phyloP scores from a whole-genome alignment of 768 basidiomycete species.

The Psilocybe sp. region DNA sequence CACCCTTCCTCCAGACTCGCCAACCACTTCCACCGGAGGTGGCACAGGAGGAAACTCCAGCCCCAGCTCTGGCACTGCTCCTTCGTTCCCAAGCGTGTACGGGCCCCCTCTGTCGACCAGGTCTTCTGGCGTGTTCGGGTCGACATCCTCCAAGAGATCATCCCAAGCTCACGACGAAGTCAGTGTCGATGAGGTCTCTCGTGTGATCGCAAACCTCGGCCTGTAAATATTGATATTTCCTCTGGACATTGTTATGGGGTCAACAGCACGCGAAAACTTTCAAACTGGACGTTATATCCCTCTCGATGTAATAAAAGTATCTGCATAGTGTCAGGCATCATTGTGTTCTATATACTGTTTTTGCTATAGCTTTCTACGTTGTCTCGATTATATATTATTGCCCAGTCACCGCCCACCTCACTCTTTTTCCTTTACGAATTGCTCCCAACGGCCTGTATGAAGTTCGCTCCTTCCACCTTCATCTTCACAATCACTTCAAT shows the following conservation, averaged over 20 bases:
- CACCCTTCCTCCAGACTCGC: slow-evolving; percentile 69
- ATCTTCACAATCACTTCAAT: slow-evolving; percentile 34
- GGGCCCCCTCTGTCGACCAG: slow-evolving; percentile 51
- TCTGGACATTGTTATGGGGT: slow-evolving; percentile 19
- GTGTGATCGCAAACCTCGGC: slow-evolving; percentile 76
- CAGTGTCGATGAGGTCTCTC: slow-evolving; percentile 65
- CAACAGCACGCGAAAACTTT: slow-evolving; percentile 10
- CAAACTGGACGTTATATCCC: slow-evolving; percentile 23
- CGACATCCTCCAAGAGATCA: slow-evolving; percentile 33
- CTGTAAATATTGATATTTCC: slow-evolving; percentile 35
- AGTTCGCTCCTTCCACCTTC: slow-evolving; percentile 11
- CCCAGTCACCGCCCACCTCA: slow-evolving; percentile 10
- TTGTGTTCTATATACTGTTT: slow-evolving; percentile 23
- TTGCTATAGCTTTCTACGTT: slow-evolving; percentile 20
- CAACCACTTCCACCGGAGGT: slow-evolving; percentile 72
- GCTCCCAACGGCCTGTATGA: slow-evolving; percentile 16
- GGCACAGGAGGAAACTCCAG: slow-evolving; percentile 77
- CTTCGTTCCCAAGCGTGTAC: slow-evolving; percentile 85
- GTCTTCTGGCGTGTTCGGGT: slow-evolving; percentile 21
- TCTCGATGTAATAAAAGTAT: slow-evolving; percentile 27
- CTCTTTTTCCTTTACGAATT: slow-evolving; percentile 9
- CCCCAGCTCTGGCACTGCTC: slow-evolving; percentile 74
- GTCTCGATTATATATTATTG: slow-evolving; percentile 15
- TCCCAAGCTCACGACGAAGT: slow-evolving; percentile 49
- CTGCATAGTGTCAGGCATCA: slow-evolving; percentile 16